A percentile compares a stretch with the other conserved stretches of the same genome.
phyloP scores from a whole-genome alignment of 2,329 filamentous ascomycete species.

The Xylaria sp. region DNA sequence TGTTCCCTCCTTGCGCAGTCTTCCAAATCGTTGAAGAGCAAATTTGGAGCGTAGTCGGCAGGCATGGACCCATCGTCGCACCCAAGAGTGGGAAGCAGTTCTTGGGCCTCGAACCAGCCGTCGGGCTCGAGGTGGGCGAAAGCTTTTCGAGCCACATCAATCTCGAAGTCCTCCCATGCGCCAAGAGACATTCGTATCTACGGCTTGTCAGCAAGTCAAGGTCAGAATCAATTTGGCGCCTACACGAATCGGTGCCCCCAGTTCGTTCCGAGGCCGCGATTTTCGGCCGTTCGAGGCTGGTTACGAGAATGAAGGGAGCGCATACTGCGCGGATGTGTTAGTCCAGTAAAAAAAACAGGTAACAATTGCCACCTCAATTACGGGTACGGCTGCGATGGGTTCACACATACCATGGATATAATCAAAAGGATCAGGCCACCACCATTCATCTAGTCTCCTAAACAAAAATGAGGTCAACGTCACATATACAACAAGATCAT shows the following conservation, averaged over 20 bases:
- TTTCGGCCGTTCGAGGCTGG: not conserved
- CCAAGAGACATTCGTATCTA: constrained; percentile 59
- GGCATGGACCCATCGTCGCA: constrained; percentile 61
- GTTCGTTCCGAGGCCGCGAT: not conserved
- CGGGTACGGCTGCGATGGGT: not conserved
- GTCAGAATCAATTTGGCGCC: not conserved
- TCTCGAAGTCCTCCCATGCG: constrained; percentile 61
- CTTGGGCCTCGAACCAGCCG: constrained; percentile 67
- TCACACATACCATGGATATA: constrained; percentile 58
- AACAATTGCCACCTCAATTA: not conserved
- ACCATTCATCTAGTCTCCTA: constrained; percentile 60
- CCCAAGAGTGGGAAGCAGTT: constrained; percentile 53
- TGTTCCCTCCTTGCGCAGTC: constrained; percentile 53
- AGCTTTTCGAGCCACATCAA: constrained; percentile 63
- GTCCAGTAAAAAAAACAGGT: not conserved
- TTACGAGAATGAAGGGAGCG: not conserved
- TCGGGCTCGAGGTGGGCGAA: constrained; percentile 62
- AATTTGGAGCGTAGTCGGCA: constrained; percentile 52
- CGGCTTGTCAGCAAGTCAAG: constrained; percentile 8
- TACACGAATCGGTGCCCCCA: not conserved
- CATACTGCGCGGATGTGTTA: constrained; percentile 17
- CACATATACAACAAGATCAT: not conserved
- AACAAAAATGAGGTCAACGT: not conserved
- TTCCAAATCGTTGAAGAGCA: constrained; percentile 56
- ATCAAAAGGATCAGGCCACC: constrained; percentile 65